These are phyloP conservation scores for Calonectria montana DNA, from an alignment of 2,329 filamentous ascomycete genomes.

Conservation along the genomic window DNA sequence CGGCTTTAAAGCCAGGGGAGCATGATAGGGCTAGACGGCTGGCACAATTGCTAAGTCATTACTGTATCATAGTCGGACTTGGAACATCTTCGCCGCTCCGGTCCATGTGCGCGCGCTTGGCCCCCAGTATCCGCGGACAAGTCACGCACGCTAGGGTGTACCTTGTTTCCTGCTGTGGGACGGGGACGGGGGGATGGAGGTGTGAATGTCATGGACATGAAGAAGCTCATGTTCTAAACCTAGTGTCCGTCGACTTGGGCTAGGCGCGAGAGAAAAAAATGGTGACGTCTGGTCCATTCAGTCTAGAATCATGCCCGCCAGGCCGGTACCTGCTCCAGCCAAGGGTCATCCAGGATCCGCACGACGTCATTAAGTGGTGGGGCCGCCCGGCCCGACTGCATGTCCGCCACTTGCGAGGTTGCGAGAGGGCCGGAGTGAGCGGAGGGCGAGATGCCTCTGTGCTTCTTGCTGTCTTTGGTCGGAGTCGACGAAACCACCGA, in stretches of 20 bases:
- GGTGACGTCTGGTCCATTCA: neutral
- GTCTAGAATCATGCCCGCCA: neutral
- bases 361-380: conserved; percentile 16
- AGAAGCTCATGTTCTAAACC: neutral
- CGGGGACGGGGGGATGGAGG: neutral
- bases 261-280: neutral
- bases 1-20: neutral
- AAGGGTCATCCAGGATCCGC: conserved; percentile 3
- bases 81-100: neutral
- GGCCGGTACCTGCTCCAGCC: conserved; percentile 12
- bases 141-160: neutral
- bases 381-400: neutral
- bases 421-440: neutral
- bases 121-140: neutral
- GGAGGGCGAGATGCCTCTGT: neutral
- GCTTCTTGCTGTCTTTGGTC: neutral
- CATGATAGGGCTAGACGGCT: neutral
- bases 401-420: neutral
- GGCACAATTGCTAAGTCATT: neutral
- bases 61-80: neutral
- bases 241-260: neutral
- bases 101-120: no score
- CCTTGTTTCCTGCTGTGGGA: neutral
- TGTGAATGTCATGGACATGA: neutral
- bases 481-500: neutral